Evolutionary conservation across 2,329 filamentous ascomycete genomes (phyloP).

Genomic region (Talaromyces amestolkiae): DNA sequence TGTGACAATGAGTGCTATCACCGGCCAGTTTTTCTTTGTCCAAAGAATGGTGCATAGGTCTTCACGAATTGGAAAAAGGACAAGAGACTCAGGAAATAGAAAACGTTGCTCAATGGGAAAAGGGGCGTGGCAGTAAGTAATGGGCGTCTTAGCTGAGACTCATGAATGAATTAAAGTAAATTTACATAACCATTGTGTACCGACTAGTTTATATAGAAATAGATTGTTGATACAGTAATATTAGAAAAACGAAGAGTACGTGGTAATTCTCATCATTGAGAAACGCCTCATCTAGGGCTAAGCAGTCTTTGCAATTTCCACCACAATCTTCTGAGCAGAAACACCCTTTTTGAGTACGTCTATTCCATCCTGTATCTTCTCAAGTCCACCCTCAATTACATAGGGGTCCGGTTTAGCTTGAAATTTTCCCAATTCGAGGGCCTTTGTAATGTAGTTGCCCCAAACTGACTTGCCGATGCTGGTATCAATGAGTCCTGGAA

Average conservation of each 20-base stretch:
- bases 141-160: no score
- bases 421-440: conserved; percentile 30
- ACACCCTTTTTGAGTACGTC: conserved; percentile 40
- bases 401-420: conserved; percentile 34
- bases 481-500: conserved; percentile 8
- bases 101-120: background rate
- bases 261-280: background rate
- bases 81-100: background rate
- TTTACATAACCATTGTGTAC: background rate
- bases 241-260: no score
- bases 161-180: background rate
- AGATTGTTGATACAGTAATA: background rate
- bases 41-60: background rate
- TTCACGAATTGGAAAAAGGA: background rate
- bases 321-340: conserved; percentile 40
- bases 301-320: conserved; percentile 22
- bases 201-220: background rate
- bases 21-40: background rate
- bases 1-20: background rate
- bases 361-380: conserved; percentile 36
- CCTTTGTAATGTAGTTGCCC: conserved; percentile 28
- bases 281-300: background rate
- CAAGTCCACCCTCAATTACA: conserved; percentile 39
- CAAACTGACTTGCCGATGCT: conserved; percentile 25
- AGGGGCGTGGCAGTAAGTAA: background rate